phyloP scores from a whole-genome alignment of 305 asterid genomes.

The Nicotiana rustica region DNA sequence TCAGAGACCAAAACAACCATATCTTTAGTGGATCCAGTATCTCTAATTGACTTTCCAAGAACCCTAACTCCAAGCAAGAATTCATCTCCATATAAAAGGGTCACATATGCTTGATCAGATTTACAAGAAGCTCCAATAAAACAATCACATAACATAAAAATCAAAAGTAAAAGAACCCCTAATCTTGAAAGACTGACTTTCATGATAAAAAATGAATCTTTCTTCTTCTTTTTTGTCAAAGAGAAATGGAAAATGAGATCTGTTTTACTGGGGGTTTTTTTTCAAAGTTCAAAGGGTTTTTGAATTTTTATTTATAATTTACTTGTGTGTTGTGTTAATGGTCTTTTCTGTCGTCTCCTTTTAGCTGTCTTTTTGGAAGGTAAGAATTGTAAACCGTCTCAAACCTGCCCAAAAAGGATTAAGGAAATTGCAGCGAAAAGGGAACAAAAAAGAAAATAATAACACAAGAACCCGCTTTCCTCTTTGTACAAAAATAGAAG shows the following conservation, averaged over 20 bases:
- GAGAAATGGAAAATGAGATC: slow-evolving; percentile 20
- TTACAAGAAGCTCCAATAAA: not conserved
- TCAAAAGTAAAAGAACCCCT: not conserved
- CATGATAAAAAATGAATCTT: not conserved
- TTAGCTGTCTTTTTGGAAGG: slow-evolving; percentile 19
- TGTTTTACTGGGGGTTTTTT: not conserved
- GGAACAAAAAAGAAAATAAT: too few relatives aligned
- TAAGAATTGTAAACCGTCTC: slow-evolving; percentile 1
- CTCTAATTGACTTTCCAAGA: slow-evolving; percentile 88
- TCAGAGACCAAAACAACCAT: slow-evolving; percentile 93
- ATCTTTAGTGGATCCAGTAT: slow-evolving; percentile 79
- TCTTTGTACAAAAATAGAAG: too few relatives aligned
- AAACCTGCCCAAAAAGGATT: not conserved
- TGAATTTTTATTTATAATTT: not conserved
- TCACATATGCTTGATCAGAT: slow-evolving; percentile 77
- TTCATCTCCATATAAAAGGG: slow-evolving; percentile 93
- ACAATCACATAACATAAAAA: slow-evolving; percentile 8
- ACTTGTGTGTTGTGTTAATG: not conserved
- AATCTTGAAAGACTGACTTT: not conserved
- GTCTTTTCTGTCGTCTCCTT: slow-evolving; percentile 22
- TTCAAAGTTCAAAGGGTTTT: not conserved
- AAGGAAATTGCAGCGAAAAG: too few relatives aligned
- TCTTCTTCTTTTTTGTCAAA: not conserved
- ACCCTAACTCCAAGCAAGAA: slow-evolving; percentile 91
- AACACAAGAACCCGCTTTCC: not conserved